Evolutionary conservation across 192 early-diverging fungal genomes (phyloP).

Genomic region (Gorgonomyces haynaldii): DNA sequence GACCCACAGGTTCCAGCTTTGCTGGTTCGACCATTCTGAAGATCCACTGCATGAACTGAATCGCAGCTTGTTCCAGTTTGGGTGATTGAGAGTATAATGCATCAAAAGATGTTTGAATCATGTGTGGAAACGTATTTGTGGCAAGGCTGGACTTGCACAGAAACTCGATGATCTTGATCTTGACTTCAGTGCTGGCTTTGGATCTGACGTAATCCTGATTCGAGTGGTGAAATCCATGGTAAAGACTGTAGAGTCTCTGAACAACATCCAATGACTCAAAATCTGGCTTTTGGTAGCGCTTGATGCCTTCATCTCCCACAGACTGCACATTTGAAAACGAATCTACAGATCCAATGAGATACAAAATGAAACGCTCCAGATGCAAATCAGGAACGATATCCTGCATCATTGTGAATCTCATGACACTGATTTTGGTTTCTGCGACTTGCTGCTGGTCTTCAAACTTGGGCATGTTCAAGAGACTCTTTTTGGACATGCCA

Average conservation of each 20-base stretch:
- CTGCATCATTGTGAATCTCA: slow-evolving; percentile 16
- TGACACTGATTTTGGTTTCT: too few species aligned
- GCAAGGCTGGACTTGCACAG: slow-evolving; percentile 57
- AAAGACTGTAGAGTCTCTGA: slow-evolving; percentile 41
- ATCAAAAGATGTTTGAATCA: slow-evolving; percentile 67
- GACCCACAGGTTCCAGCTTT: slow-evolving; percentile 36
- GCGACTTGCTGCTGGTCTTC: background rate
- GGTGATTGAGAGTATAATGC: slow-evolving; percentile 60
- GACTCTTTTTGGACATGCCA: slow-evolving; percentile 41
- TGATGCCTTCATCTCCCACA: slow-evolving; percentile 70
- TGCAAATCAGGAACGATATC: slow-evolving; percentile 28
- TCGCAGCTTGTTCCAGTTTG: slow-evolving; percentile 59
- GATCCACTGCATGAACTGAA: slow-evolving; percentile 83
- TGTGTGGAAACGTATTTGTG: slow-evolving; percentile 52
- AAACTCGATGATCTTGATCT: slow-evolving; percentile 48
- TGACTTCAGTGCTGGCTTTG: slow-evolving; percentile 42
- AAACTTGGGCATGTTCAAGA: slow-evolving; percentile 51
- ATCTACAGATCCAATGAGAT: slow-evolving; percentile 55
- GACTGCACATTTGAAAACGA: slow-evolving; percentile 53
- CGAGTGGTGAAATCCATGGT: slow-evolving; percentile 36
- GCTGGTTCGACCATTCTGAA: slow-evolving; percentile 52
- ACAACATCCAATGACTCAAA: slow-evolving; percentile 52
- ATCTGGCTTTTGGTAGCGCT: slow-evolving; percentile 55
- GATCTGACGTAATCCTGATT: background rate
- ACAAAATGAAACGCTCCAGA: slow-evolving; percentile 48